These are phyloP conservation scores for Chaetomidium leptoderma DNA, from an alignment of 495 filamentous ascomycete species.

Conservation along the genomic window DNA sequence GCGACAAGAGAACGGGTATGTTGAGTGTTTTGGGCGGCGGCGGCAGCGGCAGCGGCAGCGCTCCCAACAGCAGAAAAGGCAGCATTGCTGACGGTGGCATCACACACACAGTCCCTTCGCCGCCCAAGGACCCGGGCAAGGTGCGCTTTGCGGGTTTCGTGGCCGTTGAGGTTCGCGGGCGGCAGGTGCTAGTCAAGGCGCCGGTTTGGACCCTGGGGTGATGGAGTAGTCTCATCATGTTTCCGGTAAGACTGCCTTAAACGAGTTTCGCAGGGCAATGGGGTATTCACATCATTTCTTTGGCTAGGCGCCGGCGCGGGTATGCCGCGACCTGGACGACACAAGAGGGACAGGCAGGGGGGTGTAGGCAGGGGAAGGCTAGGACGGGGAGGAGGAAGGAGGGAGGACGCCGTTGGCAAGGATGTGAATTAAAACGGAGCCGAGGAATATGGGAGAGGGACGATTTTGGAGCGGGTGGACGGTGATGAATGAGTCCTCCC, in stretches of 20 bases:
- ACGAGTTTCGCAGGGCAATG: background rate
- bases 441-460: too few species aligned
- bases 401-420: background rate
- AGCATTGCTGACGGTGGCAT: conserved; percentile 31
- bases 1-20: conserved; percentile 41
- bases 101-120: conserved; percentile 40
- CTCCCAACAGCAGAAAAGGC: conserved; percentile 36
- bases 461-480: too few species aligned
- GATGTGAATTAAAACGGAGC: conserved; percentile 6
- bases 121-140: conserved; percentile 44
- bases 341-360: too few species aligned
- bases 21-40: conserved; percentile 31
- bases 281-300: conserved; percentile 3
- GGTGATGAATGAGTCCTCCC: background rate
- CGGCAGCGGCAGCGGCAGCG: conserved; percentile 20
- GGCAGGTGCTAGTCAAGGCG: conserved; percentile 80
- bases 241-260: background rate
- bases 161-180: conserved; percentile 76
- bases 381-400: background rate
- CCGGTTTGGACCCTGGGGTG: conserved; percentile 71
- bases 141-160: conserved; percentile 84
- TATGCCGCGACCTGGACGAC: too few species aligned
- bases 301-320: too few species aligned
- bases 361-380: too few species aligned
- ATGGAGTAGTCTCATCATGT: background rate